A percentile compares a stretch with the other conserved stretches of the same genome.
Evolutionary conservation across 352 stramenopile species (phyloP).

Genomic region (Globisporangium parvum): DNA sequence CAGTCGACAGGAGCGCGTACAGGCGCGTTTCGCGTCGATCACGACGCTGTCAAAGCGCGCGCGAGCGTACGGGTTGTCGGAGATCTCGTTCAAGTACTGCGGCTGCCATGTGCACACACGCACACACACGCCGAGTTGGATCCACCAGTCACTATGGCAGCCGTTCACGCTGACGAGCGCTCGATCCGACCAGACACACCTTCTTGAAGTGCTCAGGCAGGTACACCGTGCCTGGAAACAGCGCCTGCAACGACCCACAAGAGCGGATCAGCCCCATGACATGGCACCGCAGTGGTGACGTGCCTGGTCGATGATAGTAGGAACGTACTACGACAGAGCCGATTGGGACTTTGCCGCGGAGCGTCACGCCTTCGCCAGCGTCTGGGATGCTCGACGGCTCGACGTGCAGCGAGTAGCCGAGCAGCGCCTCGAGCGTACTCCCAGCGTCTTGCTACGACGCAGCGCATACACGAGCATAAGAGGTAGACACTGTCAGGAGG

Average conservation of each 20-base stretch:
- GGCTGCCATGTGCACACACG: constrained; percentile 9
- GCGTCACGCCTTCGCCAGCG: constrained; percentile 70
- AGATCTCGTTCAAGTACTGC: constrained; percentile 59
- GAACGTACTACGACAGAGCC: constrained; percentile 62
- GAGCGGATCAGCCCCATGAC: too few relatives aligned
- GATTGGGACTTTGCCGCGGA: constrained; percentile 49
- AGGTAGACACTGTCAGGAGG: not conserved
- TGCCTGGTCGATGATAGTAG: too few relatives aligned
- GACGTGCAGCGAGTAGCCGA: constrained; percentile 71
- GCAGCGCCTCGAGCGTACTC: constrained; percentile 40
- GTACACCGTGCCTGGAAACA: constrained; percentile 79
- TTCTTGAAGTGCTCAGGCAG: constrained; percentile 85
- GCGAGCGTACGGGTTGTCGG: constrained; percentile 70
- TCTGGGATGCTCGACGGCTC: constrained; percentile 53
- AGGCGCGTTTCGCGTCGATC: constrained; percentile 77
- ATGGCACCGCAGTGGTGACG: too few relatives aligned
- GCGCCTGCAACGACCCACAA: constrained; percentile 26
- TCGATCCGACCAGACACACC: constrained; percentile 15
- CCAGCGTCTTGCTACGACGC: constrained; percentile 21
- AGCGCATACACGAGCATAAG: constrained; percentile 5
- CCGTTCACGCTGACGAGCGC: not conserved
- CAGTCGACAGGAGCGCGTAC: too few relatives aligned
- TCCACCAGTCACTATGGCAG: not conserved
- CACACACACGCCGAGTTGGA: not conserved
- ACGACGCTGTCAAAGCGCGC: constrained; percentile 84